Evolutionary conservation across 345 rosid species (phyloP).

Genomic region (Eucalyptus rudis): DNA sequence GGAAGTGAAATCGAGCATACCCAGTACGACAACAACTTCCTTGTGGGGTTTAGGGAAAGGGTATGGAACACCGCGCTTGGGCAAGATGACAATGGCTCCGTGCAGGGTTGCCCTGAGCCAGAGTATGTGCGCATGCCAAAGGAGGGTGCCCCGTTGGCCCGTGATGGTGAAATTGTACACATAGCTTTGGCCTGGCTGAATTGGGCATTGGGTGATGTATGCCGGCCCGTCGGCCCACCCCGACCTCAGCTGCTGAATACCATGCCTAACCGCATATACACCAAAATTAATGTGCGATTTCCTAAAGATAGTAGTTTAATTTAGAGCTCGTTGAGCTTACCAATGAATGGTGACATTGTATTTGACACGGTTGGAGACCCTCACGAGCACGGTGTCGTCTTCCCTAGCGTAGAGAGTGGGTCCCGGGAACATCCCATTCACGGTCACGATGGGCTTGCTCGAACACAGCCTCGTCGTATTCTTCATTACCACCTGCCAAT

Average conservation of each 20-base stretch:
- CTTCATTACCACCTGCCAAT: constrained; percentile 57
- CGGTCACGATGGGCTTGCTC: constrained; percentile 69
- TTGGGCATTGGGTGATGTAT: constrained; percentile 85
- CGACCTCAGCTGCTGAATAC: constrained; percentile 60
- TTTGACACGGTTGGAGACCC: constrained; percentile 74
- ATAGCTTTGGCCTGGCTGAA: constrained; percentile 62
- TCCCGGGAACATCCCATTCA: constrained; percentile 78
- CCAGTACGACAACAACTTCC: constrained; percentile 53
- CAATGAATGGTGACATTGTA: constrained; percentile 84
- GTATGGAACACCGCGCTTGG: constrained; percentile 76
- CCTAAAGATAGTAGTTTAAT: background rate
- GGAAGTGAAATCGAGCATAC: constrained; percentile 2
- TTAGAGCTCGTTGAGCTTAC: constrained; percentile 9
- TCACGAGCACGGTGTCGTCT: constrained; percentile 74
- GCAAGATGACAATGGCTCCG: constrained; percentile 73
- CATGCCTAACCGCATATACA: constrained; percentile 41
- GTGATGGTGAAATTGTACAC: constrained; percentile 76
- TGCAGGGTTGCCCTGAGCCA: constrained; percentile 89
- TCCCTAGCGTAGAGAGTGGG: constrained; percentile 89
- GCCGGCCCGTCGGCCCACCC: constrained; percentile 99
- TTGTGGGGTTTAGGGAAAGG: constrained; percentile 80
- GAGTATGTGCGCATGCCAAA: constrained; percentile 92
- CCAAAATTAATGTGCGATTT: background rate
- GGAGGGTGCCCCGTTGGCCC: constrained; percentile 87
- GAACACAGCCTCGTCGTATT: constrained; percentile 63